These are phyloP conservation scores for Morella rubra DNA, from an alignment of 306 rosid species.

Conservation along the genomic window DNA sequence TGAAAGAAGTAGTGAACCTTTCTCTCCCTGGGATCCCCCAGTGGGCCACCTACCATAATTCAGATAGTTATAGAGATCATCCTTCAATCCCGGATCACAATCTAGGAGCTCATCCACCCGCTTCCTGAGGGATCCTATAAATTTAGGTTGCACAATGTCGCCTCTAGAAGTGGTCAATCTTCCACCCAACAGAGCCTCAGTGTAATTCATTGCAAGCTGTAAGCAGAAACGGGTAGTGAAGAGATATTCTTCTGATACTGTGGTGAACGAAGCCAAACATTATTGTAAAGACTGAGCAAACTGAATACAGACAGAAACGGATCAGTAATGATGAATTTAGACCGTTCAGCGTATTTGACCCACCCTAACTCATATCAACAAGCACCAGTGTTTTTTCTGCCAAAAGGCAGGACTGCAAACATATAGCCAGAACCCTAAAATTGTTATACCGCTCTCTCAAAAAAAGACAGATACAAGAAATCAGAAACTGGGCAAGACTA, in stretches of 20 bases:
- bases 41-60: conserved; percentile 77
- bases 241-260: conserved; percentile 12
- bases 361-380: not conserved
- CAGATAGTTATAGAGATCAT: conserved; percentile 63
- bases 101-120: conserved; percentile 70
- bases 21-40: conserved; percentile 46
- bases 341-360: not conserved
- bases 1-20: conserved; percentile 65
- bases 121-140: conserved; percentile 74
- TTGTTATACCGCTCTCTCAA: not conserved
- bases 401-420: not conserved
- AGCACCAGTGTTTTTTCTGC: not conserved
- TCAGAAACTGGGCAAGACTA: not conserved
- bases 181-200: conserved; percentile 69
- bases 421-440: not conserved
- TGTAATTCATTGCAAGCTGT: conserved; percentile 83
- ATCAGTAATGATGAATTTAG: not conserved
- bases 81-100: conserved; percentile 57
- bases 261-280: not conserved
- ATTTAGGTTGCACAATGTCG: conserved; percentile 69
- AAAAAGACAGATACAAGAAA: not conserved
- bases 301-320: not conserved
- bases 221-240: conserved; percentile 27
- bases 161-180: conserved; percentile 63
- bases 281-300: conserved; percentile 1